Evolutionary conservation across 2,329 filamentous ascomycete genomes (phyloP).

Genomic region (Orbilia quercus): DNA sequence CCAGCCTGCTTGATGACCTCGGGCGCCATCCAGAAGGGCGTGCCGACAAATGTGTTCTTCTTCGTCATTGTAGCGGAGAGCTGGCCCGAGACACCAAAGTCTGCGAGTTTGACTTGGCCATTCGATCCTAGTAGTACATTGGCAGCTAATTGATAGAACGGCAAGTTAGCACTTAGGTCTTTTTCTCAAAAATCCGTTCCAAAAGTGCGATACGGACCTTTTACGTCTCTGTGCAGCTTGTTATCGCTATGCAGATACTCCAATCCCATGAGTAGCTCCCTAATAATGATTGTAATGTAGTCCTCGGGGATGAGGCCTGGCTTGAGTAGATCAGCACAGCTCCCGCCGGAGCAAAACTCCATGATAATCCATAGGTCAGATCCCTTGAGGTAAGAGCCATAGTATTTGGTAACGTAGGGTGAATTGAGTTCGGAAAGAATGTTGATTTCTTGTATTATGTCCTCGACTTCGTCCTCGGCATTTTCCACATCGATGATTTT

Average conservation of each 20-base stretch:
- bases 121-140: conserved; percentile 93
- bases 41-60: conserved; percentile 93
- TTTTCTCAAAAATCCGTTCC: conserved; percentile 55
- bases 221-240: conserved; percentile 95
- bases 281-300: conserved; percentile 75
- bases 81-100: conserved; percentile 93
- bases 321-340: conserved; percentile 95
- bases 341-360: conserved; percentile 98
- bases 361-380: conserved; percentile 99
- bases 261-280: conserved; percentile 45
- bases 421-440: conserved; percentile 96
- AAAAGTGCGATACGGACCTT: conserved; percentile 66
- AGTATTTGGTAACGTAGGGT: conserved; percentile 96
- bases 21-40: conserved; percentile 97
- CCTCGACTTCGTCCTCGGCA: conserved; percentile 98
- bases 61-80: conserved; percentile 91
- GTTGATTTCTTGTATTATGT: conserved; percentile 98
- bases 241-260: conserved; percentile 90
- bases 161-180: neutral
- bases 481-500: conserved; percentile 99
- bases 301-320: conserved; percentile 90
- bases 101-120: conserved; percentile 98
- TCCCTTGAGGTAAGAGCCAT: conserved; percentile 94
- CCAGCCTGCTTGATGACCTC: conserved; percentile 74
- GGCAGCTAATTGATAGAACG: conserved; percentile 74